Conservation (phyloP, 768 basidiomycete species). For the Podaxis rugospora region DNA sequence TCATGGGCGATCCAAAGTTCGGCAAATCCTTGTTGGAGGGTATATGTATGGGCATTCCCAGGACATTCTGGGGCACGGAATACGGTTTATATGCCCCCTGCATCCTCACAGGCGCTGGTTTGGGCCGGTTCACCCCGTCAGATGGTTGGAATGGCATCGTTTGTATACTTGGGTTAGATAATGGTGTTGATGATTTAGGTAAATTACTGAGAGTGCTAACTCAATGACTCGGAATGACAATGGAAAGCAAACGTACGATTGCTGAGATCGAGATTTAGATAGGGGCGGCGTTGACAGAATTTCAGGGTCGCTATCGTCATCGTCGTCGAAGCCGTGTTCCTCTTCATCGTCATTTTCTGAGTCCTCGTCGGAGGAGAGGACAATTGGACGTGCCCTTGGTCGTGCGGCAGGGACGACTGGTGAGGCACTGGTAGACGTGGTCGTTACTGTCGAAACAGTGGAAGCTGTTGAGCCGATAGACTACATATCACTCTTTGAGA, state of each 20-base stretch:
- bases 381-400: slow-evolving; percentile 19
- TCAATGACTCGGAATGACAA: background rate
- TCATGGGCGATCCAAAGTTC: background rate
- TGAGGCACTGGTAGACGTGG: slow-evolving; percentile 19
- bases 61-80: slow-evolving; percentile 11
- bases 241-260: background rate
- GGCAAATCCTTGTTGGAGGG: slow-evolving; percentile 28
- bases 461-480: slow-evolving; percentile 13
- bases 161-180: slow-evolving; percentile 2
- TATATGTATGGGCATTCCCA: slow-evolving; percentile 26
- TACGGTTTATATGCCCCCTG: slow-evolving; percentile 10
- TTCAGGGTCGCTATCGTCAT: slow-evolving; percentile 6
- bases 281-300: slow-evolving; percentile 12
- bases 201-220: background rate
- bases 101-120: background rate
- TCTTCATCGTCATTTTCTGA: slow-evolving; percentile 12
- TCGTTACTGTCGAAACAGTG: background rate
- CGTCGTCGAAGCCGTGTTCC: slow-evolving; percentile 9
- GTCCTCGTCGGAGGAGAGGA: slow-evolving; percentile 36
- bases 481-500: background rate
- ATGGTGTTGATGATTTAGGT: background rate
- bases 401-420: background rate
- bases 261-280: slow-evolving; percentile 8
- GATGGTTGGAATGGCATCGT: slow-evolving; percentile 4
- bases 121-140: background rate